Conservation (phyloP, 1,139 yeast genomes). For the Kazachstania sp. region DNA sequence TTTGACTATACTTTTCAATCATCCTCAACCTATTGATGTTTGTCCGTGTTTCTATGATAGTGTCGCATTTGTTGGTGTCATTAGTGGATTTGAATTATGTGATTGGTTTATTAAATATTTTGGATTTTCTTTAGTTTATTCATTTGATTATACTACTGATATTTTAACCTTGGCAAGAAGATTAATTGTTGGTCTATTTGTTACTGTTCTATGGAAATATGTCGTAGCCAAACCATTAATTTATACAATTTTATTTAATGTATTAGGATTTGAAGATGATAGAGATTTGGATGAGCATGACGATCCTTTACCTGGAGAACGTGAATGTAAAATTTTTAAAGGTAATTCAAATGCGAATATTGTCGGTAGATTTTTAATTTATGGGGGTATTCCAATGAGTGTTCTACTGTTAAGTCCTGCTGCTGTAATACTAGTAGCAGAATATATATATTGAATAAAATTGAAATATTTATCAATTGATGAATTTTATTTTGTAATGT, state of each 20-base stretch:
- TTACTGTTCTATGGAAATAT: background rate
- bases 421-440: background rate
- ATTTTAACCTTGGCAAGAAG: background rate
- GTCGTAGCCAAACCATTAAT: background rate
- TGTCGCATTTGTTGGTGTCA: slow-evolving; percentile 86
- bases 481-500: no score
- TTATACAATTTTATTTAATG: slow-evolving; percentile 1
- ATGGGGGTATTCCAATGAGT: slow-evolving; percentile 26
- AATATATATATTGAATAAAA: background rate
- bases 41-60: slow-evolving; percentile 97
- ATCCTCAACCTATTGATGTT: slow-evolving; percentile 81
- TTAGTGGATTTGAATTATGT: slow-evolving; percentile 48
- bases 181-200: background rate
- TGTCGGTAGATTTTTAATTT: slow-evolving; percentile 25
- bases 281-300: slow-evolving; percentile 7
- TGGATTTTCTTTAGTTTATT: slow-evolving; percentile 8
- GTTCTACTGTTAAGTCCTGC: slow-evolving; percentile 27
- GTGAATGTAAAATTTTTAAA: slow-evolving; percentile 20
- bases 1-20: slow-evolving; percentile 49
- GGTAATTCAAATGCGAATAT: slow-evolving; percentile 25
- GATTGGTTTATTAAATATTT: slow-evolving; percentile 19
- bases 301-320: background rate
- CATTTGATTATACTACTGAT: slow-evolving; percentile 1
- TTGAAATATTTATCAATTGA: no score
- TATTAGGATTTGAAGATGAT: slow-evolving; percentile 20